Evolutionary conservation across 371 early-diverging fungal genomes (phyloP).

Genomic region (Blakeslea trispora): DNA sequence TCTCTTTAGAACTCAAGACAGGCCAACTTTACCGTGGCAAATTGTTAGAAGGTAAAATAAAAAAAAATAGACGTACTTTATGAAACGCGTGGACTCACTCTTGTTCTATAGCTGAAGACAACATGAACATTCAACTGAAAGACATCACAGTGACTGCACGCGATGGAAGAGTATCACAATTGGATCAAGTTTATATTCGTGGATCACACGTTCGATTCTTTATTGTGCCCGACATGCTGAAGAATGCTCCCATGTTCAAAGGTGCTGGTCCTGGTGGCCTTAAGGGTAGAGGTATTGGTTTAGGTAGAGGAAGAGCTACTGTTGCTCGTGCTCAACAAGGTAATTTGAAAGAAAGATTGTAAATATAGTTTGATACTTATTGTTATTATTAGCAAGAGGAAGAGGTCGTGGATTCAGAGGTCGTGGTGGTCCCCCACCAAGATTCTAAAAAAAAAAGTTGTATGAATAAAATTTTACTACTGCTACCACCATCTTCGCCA

Average conservation of each 20-base stretch:
- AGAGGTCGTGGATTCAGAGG: slow-evolving; percentile 54
- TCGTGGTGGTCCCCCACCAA: slow-evolving; percentile 34
- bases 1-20: slow-evolving; percentile 94
- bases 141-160: slow-evolving; percentile 92
- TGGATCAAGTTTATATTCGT: slow-evolving; percentile 96
- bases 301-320: slow-evolving; percentile 85
- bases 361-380: not conserved
- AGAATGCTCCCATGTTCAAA: slow-evolving; percentile 98
- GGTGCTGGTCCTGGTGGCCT: slow-evolving; percentile 76
- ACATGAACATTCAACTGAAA: slow-evolving; percentile 96
- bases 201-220: slow-evolving; percentile 96
- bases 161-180: slow-evolving; percentile 87
- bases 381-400: slow-evolving; percentile 41
- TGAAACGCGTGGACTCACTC: too few relatives aligned
- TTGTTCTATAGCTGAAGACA: slow-evolving; percentile 92
- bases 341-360: slow-evolving; percentile 10
- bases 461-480: too few relatives aligned
- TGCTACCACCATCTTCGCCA: too few relatives aligned
- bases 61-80: too few relatives aligned
- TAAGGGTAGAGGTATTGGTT: slow-evolving; percentile 85
- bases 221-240: slow-evolving; percentile 97
- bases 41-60: slow-evolving; percentile 85
- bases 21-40: slow-evolving; percentile 94
- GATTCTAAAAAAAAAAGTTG: slow-evolving; percentile 18
- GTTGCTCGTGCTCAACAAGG: slow-evolving; percentile 79